phyloP scores from a whole-genome alignment of 2,329 filamentous ascomycete genomes.

The Hymenoscyphus infarciens region DNA sequence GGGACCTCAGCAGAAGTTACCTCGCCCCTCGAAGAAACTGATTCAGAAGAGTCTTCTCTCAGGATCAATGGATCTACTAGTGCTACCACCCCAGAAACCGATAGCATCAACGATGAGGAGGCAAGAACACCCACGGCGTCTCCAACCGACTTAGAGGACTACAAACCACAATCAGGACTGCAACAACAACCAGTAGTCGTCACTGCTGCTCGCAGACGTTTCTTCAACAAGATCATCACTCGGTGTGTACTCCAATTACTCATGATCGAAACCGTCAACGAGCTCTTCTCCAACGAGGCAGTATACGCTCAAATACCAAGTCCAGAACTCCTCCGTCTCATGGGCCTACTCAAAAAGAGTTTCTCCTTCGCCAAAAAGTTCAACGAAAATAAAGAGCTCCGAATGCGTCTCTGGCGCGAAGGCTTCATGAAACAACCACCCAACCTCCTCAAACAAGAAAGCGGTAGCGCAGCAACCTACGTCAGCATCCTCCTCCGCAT shows the following conservation, averaged over 20 bases:
- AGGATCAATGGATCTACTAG: slow-evolving; percentile 57
- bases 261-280: slow-evolving; percentile 99
- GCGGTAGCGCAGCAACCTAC: slow-evolving; percentile 87
- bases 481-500: slow-evolving; percentile 94
- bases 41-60: slow-evolving; percentile 49
- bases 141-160: slow-evolving; percentile 62
- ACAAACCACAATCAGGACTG: slow-evolving; percentile 69
- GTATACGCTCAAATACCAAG: slow-evolving; percentile 95
- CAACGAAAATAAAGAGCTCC: slow-evolving; percentile 94
- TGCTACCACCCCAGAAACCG: slow-evolving; percentile 32
- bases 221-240: slow-evolving; percentile 99
- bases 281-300: slow-evolving; percentile 94
- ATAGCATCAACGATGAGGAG: slow-evolving; percentile 34
- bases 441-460: slow-evolving; percentile 96
- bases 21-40: slow-evolving; percentile 28
- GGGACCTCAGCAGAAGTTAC: slow-evolving; percentile 49
- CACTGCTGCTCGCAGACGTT: slow-evolving; percentile 84
- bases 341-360: slow-evolving; percentile 90
- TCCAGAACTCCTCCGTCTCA: slow-evolving; percentile 80
- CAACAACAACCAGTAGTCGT: slow-evolving; percentile 90
- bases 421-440: slow-evolving; percentile 99
- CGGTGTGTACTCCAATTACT: slow-evolving; percentile 95
- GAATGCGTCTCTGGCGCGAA: slow-evolving; percentile 91
- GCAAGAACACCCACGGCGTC: slow-evolving; percentile 28
- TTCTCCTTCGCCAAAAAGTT: slow-evolving; percentile 97